Conservation (phyloP, 2,329 filamentous ascomycete genomes). For the Arachnomyces sp. region DNA sequence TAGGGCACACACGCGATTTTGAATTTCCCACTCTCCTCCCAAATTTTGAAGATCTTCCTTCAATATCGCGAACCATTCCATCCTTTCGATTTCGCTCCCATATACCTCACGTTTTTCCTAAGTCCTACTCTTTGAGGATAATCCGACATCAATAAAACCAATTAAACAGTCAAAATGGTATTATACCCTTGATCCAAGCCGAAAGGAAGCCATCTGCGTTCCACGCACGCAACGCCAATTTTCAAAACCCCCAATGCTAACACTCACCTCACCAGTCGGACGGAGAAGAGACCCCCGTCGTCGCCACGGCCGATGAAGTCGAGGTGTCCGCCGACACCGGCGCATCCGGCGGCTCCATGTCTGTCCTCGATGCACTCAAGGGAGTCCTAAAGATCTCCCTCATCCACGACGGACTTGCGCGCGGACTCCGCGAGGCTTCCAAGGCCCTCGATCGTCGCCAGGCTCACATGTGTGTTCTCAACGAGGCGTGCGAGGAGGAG, state of each 20-base stretch:
- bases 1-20: no score
- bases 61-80: background rate
- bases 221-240: background rate
- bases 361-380: slow-evolving; percentile 96
- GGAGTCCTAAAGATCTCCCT: slow-evolving; percentile 97
- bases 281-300: slow-evolving; percentile 88
- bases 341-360: slow-evolving; percentile 74
- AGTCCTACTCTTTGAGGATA: slow-evolving; percentile 46
- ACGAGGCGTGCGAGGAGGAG: slow-evolving; percentile 99
- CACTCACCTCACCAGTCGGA: slow-evolving; percentile 63
- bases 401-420: slow-evolving; percentile 98
- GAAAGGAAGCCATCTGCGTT: background rate
- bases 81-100: background rate
- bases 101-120: background rate
- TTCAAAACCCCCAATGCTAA: slow-evolving; percentile 11
- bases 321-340: slow-evolving; percentile 88
- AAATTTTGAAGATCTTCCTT: background rate
- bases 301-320: slow-evolving; percentile 71
- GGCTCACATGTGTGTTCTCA: slow-evolving; percentile 99
- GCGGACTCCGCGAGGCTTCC: slow-evolving; percentile 94
- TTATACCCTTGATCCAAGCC: slow-evolving; percentile 10
- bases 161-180: slow-evolving; percentile 41
- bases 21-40: background rate
- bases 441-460: slow-evolving; percentile 98
- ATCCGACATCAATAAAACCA: slow-evolving; percentile 39